These are phyloP conservation scores for Piper betle DNA, from an alignment of 164 flowering plant genomes.

Conservation along the genomic window DNA sequence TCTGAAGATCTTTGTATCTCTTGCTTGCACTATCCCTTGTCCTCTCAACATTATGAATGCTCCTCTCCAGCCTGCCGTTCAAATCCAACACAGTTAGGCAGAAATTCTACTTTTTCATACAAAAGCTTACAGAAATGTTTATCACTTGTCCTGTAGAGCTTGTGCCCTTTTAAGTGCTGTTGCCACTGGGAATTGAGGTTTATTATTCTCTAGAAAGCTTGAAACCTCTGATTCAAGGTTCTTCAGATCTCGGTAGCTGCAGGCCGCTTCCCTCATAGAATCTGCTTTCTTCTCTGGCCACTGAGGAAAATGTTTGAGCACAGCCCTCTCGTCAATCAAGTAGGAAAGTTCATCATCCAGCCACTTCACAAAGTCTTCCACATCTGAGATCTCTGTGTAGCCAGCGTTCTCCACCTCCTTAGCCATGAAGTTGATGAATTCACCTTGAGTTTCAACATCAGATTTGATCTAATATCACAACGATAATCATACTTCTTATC, in stretches of 20 bases:
- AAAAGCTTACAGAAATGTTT: not conserved
- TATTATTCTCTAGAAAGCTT: constrained; percentile 33
- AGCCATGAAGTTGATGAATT: constrained; percentile 34
- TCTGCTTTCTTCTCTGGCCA: constrained; percentile 88
- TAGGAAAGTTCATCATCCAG: constrained; percentile 51
- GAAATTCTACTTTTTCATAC: not conserved
- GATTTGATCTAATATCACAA: constrained; percentile 13
- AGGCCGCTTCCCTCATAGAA: constrained; percentile 71
- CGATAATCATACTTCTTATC: not conserved
- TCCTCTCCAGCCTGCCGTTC: constrained; percentile 46
- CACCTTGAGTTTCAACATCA: constrained; percentile 55
- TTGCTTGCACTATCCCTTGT: constrained; percentile 38
- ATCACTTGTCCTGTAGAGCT: constrained; percentile 67
- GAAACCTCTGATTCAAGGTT: constrained; percentile 40
- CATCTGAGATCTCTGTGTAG: constrained; percentile 40
- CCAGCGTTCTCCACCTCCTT: constrained; percentile 45
- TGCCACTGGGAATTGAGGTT: constrained; percentile 30
- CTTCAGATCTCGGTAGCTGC: constrained; percentile 48
- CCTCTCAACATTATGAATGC: constrained; percentile 33
- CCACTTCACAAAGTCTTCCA: constrained; percentile 71
- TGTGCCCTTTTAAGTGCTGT: constrained; percentile 40
- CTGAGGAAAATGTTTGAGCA: constrained; percentile 61
- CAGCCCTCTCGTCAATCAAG: constrained; percentile 77
- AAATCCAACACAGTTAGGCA: too few species aligned
- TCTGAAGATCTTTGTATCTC: constrained; percentile 28